phyloP scores from a whole-genome alignment of 2,329 filamentous ascomycete species.

The Fusarium sacchari region DNA sequence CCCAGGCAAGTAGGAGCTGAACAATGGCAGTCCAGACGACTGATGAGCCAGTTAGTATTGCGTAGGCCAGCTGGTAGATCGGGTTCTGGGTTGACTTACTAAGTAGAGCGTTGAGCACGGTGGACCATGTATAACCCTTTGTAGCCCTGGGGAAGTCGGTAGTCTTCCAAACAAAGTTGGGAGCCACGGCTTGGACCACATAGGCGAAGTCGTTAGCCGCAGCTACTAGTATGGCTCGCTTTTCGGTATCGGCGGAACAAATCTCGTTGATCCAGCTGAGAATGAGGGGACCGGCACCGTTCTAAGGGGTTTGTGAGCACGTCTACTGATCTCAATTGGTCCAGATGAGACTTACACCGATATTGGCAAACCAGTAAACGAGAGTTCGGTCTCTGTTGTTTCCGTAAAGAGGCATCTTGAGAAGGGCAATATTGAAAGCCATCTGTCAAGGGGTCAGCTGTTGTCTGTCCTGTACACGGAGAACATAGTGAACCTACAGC shows the following conservation, averaged over 20 bases:
- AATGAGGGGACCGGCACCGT: slow-evolving; percentile 35
- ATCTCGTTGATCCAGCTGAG: slow-evolving; percentile 41
- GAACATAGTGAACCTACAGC: background rate
- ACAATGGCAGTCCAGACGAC: background rate
- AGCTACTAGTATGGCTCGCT: slow-evolving; percentile 29
- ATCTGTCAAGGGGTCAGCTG: background rate
- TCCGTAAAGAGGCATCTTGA: slow-evolving; percentile 30
- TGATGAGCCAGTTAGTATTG: background rate
- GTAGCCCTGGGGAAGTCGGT: background rate
- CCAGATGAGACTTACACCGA: slow-evolving; percentile 23
- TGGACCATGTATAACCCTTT: background rate
- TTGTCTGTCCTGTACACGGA: accelerated
- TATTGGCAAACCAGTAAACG: slow-evolving; percentile 37
- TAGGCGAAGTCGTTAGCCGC: slow-evolving; percentile 24
- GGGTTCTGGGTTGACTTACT: background rate
- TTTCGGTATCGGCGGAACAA: slow-evolving; percentile 34
- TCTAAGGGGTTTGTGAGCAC: background rate
- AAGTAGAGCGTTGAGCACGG: background rate
- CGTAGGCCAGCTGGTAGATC: accelerated
- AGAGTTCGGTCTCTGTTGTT: slow-evolving; percentile 16
- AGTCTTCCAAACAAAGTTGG: slow-evolving; percentile 6
- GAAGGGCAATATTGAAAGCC: slow-evolving; percentile 13
- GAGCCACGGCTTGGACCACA: slow-evolving; percentile 30
- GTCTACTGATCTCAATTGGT: accelerated
- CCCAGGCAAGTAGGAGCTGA: background rate